Evolutionary conservation across 2,329 filamentous ascomycete genomes (phyloP).

Genomic region (Leptosphaerulina australis): DNA sequence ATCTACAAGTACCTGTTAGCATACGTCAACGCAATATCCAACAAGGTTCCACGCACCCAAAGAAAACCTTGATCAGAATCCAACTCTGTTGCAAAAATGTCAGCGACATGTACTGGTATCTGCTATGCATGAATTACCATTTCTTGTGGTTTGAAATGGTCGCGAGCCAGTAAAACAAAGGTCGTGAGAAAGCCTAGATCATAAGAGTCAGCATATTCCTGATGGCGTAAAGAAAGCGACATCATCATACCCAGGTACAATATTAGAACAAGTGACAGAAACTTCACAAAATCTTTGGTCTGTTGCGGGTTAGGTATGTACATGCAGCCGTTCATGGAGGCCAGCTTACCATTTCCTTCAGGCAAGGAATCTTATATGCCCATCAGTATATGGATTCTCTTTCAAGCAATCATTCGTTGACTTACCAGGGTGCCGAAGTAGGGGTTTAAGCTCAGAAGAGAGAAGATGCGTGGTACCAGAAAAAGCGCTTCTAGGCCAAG

Average conservation of each 20-base stretch:
- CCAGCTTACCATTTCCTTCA: slow-evolving; percentile 80
- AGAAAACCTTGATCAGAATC: slow-evolving; percentile 81
- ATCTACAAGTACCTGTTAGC: slow-evolving; percentile 42
- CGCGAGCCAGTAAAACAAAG: slow-evolving; percentile 77
- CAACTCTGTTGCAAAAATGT: slow-evolving; percentile 57
- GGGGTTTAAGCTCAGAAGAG: slow-evolving; percentile 81
- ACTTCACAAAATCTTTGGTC: slow-evolving; percentile 88
- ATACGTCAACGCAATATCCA: not conserved
- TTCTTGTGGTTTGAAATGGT: slow-evolving; percentile 65
- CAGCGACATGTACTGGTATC: slow-evolving; percentile 7
- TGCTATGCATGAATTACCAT: slow-evolving; percentile 57
- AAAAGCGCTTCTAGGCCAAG: slow-evolving; percentile 86
- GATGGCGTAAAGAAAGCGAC: not conserved
- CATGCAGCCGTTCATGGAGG: not conserved
- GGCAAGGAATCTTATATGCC: slow-evolving; percentile 72
- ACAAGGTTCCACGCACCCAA: slow-evolving; percentile 57
- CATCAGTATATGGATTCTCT: not conserved
- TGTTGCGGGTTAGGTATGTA: slow-evolving; percentile 36
- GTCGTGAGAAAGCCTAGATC: slow-evolving; percentile 79
- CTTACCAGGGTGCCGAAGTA: slow-evolving; percentile 81
- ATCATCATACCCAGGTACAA: slow-evolving; percentile 69
- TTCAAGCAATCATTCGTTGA: not conserved
- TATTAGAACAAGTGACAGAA: slow-evolving; percentile 76
- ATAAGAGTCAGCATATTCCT: not conserved
- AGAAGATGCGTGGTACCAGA: slow-evolving; percentile 85